Evolutionary conservation across 2,329 filamentous ascomycete genomes (phyloP).

Genomic region (Botrytis squamosa): DNA sequence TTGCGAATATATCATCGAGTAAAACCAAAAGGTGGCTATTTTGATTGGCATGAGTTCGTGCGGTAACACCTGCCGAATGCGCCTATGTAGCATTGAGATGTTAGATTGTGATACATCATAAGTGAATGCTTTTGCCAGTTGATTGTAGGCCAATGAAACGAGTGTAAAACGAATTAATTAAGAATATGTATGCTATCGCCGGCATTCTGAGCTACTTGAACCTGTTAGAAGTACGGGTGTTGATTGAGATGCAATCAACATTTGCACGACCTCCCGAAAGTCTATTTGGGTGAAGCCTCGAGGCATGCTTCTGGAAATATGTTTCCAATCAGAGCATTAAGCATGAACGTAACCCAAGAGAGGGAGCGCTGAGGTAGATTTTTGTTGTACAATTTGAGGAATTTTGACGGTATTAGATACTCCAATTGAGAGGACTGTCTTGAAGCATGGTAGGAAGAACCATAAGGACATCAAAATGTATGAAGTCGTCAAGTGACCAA

Average conservation of each 20-base stretch:
- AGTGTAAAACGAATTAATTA: neutral
- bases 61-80: neutral
- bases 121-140: neutral
- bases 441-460: neutral
- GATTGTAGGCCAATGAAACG: conserved; percentile 1
- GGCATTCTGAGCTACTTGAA: neutral
- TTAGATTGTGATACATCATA: conserved; percentile 16
- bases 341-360: neutral
- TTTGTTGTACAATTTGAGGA: neutral
- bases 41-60: neutral
- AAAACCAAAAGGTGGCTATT: neutral
- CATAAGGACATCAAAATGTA: neutral
- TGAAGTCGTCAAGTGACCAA: neutral
- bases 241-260: neutral
- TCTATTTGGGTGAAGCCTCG: neutral
- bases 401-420: neutral
- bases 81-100: neutral
- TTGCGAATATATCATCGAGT: neutral
- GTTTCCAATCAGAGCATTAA: neutral
- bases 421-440: neutral
- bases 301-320: neutral
- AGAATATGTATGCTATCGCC: neutral
- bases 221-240: neutral
- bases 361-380: too few relatives aligned
- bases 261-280: conserved; percentile 1